Percentiles rank a stretch among this genome's conserved stretches.
Evolutionary conservation across 2,329 filamentous ascomycete genomes (phyloP).

Genomic region (Sclerotinia sclerotiorum): DNA sequence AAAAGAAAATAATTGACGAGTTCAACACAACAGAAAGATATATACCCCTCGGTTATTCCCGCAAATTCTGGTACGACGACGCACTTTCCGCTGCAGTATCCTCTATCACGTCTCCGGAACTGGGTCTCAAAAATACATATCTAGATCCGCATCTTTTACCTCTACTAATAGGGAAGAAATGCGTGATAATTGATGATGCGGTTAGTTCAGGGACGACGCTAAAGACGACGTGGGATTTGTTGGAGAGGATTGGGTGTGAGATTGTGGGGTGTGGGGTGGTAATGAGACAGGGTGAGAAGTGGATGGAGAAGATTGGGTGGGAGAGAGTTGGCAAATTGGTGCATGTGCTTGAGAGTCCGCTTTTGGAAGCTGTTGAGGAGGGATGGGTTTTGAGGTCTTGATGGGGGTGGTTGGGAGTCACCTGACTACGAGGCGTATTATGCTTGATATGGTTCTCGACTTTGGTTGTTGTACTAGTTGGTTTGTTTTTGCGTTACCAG

Average conservation of each 20-base stretch:
- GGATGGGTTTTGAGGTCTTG: conserved; percentile 31
- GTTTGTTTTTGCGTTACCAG: background rate
- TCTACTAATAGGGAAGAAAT: conserved; percentile 30
- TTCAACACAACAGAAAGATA: conserved; percentile 30
- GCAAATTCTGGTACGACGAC: conserved; percentile 38
- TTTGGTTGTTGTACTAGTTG: background rate
- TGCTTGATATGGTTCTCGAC: background rate
- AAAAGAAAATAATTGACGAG: too few relatives aligned
- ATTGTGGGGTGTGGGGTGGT: conserved; percentile 33
- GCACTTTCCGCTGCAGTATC: conserved; percentile 32
- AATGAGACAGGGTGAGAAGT: conserved; percentile 37
- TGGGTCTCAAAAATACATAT: conserved; percentile 32
- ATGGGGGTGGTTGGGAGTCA: background rate
- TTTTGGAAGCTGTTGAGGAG: conserved; percentile 31
- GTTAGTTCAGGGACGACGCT: conserved; percentile 36
- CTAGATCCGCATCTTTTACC: conserved; percentile 35
- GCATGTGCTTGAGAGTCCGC: conserved; percentile 35
- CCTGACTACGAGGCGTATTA: accelerated
- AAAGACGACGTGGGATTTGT: conserved; percentile 35
- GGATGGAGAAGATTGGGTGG: conserved; percentile 29
- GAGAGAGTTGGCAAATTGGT: conserved; percentile 27
- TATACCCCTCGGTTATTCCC: conserved; percentile 37
- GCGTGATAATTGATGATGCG: conserved; percentile 37
- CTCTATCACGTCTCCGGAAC: conserved; percentile 35
- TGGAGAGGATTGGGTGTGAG: conserved; percentile 30